These are phyloP conservation scores for Rugosomyces carneus DNA, from an alignment of 1,284 basidiomycete genomes.

Conservation along the genomic window DNA sequence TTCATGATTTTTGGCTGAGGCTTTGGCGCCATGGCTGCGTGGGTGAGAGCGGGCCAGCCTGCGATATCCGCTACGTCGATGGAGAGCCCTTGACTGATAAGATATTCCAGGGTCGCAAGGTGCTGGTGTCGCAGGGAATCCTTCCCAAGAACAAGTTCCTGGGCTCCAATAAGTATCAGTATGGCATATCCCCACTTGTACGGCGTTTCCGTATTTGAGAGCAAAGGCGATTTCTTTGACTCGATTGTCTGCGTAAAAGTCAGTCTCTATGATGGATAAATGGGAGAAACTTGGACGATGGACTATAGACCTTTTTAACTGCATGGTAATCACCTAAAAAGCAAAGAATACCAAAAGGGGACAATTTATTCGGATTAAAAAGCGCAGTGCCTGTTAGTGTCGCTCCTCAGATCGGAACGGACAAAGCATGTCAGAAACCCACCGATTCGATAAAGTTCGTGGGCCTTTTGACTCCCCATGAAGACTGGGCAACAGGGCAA, in stretches of 20 bases:
- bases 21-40: slow-evolving; percentile 29
- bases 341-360: slow-evolving; percentile 32
- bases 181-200: slow-evolving; percentile 42
- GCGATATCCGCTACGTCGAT: slow-evolving; percentile 40
- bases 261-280: too few species aligned
- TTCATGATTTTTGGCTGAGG: slow-evolving; percentile 27
- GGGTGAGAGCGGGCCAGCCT: slow-evolving; percentile 45
- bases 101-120: slow-evolving; percentile 31
- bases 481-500: slow-evolving; percentile 28
- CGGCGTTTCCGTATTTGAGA: slow-evolving; percentile 38
- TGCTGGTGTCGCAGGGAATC: slow-evolving; percentile 21
- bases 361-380: slow-evolving; percentile 27
- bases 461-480: slow-evolving; percentile 28
- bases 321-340: slow-evolving; percentile 26
- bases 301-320: slow-evolving; percentile 26
- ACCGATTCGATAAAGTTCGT: slow-evolving; percentile 22
- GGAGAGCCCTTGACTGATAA: slow-evolving; percentile 37
- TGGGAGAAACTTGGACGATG: background rate
- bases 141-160: slow-evolving; percentile 24
- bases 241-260: slow-evolving; percentile 20
- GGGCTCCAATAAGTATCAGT: slow-evolving; percentile 37
- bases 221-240: slow-evolving; percentile 33
- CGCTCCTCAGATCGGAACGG: background rate
- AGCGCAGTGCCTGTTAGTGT: slow-evolving; percentile 20
- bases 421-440: too few species aligned